These are phyloP conservation scores for Diplodia mutila DNA, from an alignment of 2,329 filamentous ascomycete genomes.

Conservation along the genomic window DNA sequence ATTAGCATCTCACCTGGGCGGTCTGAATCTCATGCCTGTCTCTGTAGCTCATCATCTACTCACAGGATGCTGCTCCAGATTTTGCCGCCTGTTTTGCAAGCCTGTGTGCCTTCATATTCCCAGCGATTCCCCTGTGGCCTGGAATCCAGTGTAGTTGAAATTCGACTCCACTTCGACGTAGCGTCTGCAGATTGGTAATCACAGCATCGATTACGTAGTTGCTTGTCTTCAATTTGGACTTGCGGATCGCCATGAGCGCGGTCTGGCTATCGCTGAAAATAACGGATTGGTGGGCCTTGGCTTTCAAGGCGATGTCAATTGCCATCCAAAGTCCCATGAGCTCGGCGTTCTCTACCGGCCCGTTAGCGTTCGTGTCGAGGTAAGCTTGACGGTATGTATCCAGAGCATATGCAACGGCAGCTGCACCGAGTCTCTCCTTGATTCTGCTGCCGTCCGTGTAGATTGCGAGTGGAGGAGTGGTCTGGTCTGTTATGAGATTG, in stretches of 20 bases:
- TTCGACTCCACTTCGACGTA: background rate
- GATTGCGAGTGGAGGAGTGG: background rate
- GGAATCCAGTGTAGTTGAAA: background rate
- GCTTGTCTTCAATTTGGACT: background rate
- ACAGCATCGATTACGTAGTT: background rate
- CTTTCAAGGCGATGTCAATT: background rate
- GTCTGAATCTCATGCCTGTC: no score
- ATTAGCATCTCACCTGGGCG: no score
- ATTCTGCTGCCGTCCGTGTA: constrained; percentile 1
- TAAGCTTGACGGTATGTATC: background rate
- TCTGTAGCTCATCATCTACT: no score
- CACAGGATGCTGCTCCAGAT: no score
- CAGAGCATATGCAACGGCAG: background rate
- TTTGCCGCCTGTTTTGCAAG: constrained; percentile 4
- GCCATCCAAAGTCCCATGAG: constrained; percentile 11
- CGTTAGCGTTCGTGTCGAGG: background rate
- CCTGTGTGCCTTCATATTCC: background rate
- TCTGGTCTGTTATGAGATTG: background rate
- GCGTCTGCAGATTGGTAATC: background rate
- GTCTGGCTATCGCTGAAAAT: constrained; percentile 6
- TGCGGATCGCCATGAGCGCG: background rate
- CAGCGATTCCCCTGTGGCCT: background rate
- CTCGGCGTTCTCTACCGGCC: background rate
- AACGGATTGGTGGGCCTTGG: background rate
- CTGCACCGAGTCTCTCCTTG: background rate